phyloP scores from a whole-genome alignment of 129 eudicot genomes.

The Helianthus tuberosus region DNA sequence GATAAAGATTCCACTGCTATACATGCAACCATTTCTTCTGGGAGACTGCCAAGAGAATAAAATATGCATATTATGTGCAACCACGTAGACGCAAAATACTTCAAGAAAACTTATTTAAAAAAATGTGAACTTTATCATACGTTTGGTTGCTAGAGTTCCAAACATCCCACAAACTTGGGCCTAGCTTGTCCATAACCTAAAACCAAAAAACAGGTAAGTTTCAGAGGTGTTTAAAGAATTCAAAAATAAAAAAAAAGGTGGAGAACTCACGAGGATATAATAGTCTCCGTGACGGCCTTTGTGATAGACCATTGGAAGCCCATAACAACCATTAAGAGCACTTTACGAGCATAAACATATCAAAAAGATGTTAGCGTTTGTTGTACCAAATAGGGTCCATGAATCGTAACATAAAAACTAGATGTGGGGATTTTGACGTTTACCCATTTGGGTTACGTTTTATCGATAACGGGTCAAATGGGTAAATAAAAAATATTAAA shows the following conservation, averaged over 20 bases:
- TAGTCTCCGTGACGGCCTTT: slow-evolving; percentile 91
- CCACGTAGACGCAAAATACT: not conserved
- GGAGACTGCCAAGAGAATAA: slow-evolving; percentile 48
- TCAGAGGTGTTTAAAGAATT: not conserved
- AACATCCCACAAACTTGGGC: slow-evolving; percentile 97
- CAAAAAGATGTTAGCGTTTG: not conserved
- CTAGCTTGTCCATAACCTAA: slow-evolving; percentile 94
- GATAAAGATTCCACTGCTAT: slow-evolving; percentile 89
- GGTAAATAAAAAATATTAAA: not conserved
- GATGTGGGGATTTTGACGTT: not conserved
- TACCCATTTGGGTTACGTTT: not conserved
- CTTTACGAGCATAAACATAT: slow-evolving; percentile 38
- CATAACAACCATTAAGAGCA: slow-evolving; percentile 81
- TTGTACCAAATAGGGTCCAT: not conserved
- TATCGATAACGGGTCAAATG: not conserved
- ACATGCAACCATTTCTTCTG: slow-evolving; percentile 93
- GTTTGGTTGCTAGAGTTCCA: slow-evolving; percentile 75
- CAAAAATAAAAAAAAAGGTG: not conserved
- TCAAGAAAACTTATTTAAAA: not conserved
- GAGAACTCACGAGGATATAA: slow-evolving; percentile 68
- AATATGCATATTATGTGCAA: not conserved
- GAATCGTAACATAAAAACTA: slow-evolving; percentile 4
- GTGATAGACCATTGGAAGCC: slow-evolving; percentile 81
- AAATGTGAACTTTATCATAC: slow-evolving; percentile 30
- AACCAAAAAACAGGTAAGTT: not conserved